These are phyloP conservation scores for Earliella scabrosa DNA, from an alignment of 1,284 basidiomycete species.

Conservation along the genomic window DNA sequence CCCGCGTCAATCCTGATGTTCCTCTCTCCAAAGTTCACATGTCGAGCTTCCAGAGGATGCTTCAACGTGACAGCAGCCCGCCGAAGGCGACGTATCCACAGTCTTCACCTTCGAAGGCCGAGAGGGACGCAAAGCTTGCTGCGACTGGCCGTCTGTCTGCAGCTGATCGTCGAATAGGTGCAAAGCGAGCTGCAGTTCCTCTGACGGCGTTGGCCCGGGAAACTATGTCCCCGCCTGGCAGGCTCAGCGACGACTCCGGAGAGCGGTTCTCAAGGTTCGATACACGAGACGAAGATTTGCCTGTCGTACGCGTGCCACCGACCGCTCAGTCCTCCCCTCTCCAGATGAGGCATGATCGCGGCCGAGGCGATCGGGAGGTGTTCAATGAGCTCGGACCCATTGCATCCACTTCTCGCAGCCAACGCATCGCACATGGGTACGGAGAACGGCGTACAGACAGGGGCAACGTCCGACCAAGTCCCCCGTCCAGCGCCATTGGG, in stretches of 20 bases:
- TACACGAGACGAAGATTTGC: conserved; percentile 6
- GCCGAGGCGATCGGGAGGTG: background rate
- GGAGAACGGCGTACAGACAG: background rate
- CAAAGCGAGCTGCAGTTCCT: no score
- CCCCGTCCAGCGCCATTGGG: background rate
- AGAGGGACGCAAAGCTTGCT: background rate
- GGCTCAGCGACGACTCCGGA: background rate
- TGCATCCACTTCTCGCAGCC: background rate
- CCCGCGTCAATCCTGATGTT: background rate
- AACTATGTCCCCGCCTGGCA: background rate
- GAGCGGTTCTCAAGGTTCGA: conserved; percentile 1
- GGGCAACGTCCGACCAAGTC: conserved; percentile 9
- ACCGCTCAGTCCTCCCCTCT: background rate
- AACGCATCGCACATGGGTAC: background rate
- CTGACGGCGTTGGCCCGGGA: no score
- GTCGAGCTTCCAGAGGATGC: conserved; percentile 11
- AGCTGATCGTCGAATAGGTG: background rate
- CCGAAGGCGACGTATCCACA: background rate
- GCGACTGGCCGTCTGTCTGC: background rate
- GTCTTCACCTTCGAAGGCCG: background rate
- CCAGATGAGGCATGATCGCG: background rate
- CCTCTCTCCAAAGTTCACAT: conserved; percentile 9
- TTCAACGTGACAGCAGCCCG: background rate
- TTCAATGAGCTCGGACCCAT: background rate
- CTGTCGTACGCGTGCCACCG: background rate